These are phyloP conservation scores for Hypoxylon sp. DNA, from an alignment of 2,329 filamentous ascomycete species.

Conservation along the genomic window DNA sequence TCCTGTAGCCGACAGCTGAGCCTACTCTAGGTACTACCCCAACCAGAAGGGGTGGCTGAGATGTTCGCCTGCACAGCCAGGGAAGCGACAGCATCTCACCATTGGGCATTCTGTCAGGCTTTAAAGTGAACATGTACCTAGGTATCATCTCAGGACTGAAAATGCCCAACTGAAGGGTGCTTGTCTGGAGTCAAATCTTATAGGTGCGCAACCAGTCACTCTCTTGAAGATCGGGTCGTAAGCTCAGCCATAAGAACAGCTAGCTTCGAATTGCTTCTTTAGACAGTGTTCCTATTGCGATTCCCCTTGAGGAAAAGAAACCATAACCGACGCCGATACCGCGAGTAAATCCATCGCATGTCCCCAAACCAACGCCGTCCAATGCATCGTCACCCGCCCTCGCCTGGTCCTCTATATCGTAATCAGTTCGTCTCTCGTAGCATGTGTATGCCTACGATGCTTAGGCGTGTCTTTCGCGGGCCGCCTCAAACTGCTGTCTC, in stretches of 20 bases:
- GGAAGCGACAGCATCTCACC: too few relatives aligned
- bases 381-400: slow-evolving; percentile 23
- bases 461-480: slow-evolving; percentile 43
- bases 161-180: too few relatives aligned
- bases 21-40: not conserved
- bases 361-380: slow-evolving; percentile 30
- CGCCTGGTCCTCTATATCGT: not conserved
- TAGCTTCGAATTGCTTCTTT: not conserved
- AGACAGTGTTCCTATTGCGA: slow-evolving; percentile 13
- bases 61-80: too few relatives aligned
- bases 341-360: slow-evolving; percentile 19
- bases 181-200: too few relatives aligned
- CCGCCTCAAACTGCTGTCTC: slow-evolving; percentile 81
- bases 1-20: not conserved
- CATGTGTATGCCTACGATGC: not conserved
- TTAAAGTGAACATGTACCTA: too few relatives aligned
- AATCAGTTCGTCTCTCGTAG: not conserved
- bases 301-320: slow-evolving; percentile 8
- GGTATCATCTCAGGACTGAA: too few relatives aligned
- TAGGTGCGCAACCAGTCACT: too few relatives aligned
- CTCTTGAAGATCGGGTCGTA: too few relatives aligned
- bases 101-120: too few relatives aligned
- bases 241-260: not conserved
- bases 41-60: not conserved
- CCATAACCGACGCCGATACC: slow-evolving; percentile 24